Conservation (phyloP, 768 basidiomycete species). For the Pisolithus albus region DNA sequence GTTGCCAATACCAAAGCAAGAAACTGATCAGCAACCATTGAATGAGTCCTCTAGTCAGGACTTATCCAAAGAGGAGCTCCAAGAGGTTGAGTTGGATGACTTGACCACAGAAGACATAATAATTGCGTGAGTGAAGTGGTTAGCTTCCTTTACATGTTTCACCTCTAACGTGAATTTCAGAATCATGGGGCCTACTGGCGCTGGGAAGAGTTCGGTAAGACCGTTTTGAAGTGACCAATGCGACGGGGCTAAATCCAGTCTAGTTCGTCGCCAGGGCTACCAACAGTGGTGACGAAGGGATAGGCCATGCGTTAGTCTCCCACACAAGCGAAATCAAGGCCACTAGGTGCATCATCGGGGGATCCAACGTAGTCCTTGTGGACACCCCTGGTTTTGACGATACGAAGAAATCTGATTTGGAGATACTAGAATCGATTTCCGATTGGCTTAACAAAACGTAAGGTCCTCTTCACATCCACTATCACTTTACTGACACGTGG, state of each 20-base stretch:
- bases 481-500: not conserved
- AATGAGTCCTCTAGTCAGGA: too few species aligned
- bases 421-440: conserved; percentile 9
- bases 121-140: conserved; percentile 10
- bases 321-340: conserved; percentile 5
- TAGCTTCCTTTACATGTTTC: not conserved
- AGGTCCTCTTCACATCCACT: not conserved
- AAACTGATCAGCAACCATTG: not conserved
- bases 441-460: conserved; percentile 13
- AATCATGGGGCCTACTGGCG: conserved; percentile 18
- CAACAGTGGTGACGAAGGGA: not conserved
- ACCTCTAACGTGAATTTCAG: not conserved
- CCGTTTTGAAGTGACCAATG: too few species aligned
- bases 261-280: conserved; percentile 8
- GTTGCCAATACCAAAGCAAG: not conserved
- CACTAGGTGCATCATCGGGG: conserved; percentile 1
- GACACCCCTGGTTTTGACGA: conserved; percentile 22
- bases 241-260: not conserved
- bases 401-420: conserved; percentile 10
- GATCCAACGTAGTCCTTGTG: conserved; percentile 12
- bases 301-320: conserved; percentile 8
- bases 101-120: conserved; percentile 4
- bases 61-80: not conserved
- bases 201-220: conserved; percentile 20
- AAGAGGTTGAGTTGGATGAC: not conserved